Base-by-base conservation (phyloP, 2,329 filamentous ascomycete species). In the Achaetomium macrosporum region DNA sequence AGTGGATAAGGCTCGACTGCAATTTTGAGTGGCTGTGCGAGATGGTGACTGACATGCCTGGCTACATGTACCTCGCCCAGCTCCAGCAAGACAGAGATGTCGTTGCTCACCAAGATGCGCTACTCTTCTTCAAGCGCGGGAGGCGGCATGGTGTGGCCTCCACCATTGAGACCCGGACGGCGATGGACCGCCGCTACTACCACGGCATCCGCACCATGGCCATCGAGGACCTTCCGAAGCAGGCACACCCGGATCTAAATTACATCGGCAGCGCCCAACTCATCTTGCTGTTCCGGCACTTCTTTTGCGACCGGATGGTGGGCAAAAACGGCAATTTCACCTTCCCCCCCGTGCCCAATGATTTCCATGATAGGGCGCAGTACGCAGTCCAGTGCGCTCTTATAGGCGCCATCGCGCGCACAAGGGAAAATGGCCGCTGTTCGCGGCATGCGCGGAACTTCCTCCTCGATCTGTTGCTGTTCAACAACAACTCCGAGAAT, bases 11-110 rank as follows among this genome's bases (percentile, higher is more conserved):
- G 17, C 88, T 97, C 72, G 93, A 99, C 68, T 91, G 92, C 15
- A 95, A 99, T 69, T 97, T 97, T 61, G 93, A 99, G 68, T 99
- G 93, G 93, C 85, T 96, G 53, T 93, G 88, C 69, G 85, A 85
- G 60, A 88, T 95, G 69, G 84, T 86, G 56, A 76, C 79, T 11
- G 85, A 85, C 58, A 90, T 96, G 78, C 90, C 90, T 42, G 83
- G 89, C 5, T 97, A 97, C 75, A 99, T 99, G 95, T 96, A 93
- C 67, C 83, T 96, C 54, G 96, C 93, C 19, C 93, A 99, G 68
- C 76, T 99, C 57, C 93, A 99, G 68, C 93, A 99, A 69, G 93
- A 99, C 69, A 81, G 92, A 62, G 95, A 99, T 67, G 89, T 99
- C 54, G 89, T 96, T 58, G 95, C 95, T n/a, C 83, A 86, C 60